phyloP scores from a whole-genome alignment of 2,329 filamentous ascomycete genomes.

The Monosporascus sp. region DNA sequence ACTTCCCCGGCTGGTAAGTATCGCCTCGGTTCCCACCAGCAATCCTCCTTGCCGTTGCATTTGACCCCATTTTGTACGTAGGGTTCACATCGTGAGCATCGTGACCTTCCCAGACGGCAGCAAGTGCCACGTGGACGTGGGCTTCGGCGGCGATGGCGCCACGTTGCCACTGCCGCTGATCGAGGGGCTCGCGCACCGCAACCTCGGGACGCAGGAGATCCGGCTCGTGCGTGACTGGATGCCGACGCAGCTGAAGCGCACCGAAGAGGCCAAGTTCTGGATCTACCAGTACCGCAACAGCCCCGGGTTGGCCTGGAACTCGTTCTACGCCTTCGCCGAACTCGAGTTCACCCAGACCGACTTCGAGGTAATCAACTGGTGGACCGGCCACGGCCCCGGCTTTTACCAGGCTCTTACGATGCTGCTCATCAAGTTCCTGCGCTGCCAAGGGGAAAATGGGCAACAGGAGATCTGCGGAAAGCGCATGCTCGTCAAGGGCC shows the following conservation, averaged over 20 bases:
- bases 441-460: constrained; percentile 28
- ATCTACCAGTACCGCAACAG: constrained; percentile 55
- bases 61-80: no score
- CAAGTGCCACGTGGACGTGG: constrained; percentile 53
- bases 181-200: constrained; percentile 34
- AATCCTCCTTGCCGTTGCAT: no score
- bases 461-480: constrained; percentile 45
- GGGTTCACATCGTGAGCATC: constrained; percentile 55
- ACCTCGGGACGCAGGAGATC: constrained; percentile 51
- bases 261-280: constrained; percentile 48
- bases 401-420: constrained; percentile 51
- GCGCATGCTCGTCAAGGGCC: constrained; percentile 43
- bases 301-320: constrained; percentile 45
- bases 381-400: constrained; percentile 40
- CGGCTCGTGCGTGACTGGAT: constrained; percentile 47
- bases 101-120: constrained; percentile 43
- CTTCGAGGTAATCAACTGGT: constrained; percentile 56
- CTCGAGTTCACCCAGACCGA: constrained; percentile 57
- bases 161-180: constrained; percentile 51
- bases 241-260: constrained; percentile 34
- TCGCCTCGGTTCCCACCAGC: no score
- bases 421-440: constrained; percentile 49
- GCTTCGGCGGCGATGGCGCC: constrained; percentile 58
- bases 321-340: constrained; percentile 61
- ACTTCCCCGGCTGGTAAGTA: constrained; percentile 40